A percentile compares a stretch with the other conserved stretches of the same genome.
phyloP scores from a whole-genome alignment of 805 yeast species.

The Tetrapisispora pingtungensis region DNA sequence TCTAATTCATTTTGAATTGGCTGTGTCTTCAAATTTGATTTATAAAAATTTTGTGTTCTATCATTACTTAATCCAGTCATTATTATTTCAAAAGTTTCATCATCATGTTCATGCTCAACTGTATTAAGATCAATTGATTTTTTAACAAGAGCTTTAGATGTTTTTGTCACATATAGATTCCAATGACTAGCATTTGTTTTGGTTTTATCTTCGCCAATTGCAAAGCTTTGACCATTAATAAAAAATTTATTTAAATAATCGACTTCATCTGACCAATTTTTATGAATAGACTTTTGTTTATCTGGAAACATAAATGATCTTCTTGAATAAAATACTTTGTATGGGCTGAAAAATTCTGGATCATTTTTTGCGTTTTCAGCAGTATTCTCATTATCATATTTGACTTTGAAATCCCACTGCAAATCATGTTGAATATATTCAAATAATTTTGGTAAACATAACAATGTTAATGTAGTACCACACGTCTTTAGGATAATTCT shows the following conservation, averaged over 20 bases:
- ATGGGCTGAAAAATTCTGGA: slow-evolving; percentile 31
- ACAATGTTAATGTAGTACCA: slow-evolving; percentile 87
- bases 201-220: slow-evolving; percentile 63
- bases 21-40: background rate
- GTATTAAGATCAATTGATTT: slow-evolving; percentile 7
- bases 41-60: background rate
- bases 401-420: slow-evolving; percentile 29
- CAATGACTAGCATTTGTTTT: slow-evolving; percentile 61
- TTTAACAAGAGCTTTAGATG: slow-evolving; percentile 10
- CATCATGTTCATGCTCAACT: slow-evolving; percentile 25
- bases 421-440: slow-evolving; percentile 37
- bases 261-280: slow-evolving; percentile 77
- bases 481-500: slow-evolving; percentile 85
- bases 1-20: background rate
- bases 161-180: slow-evolving; percentile 71
- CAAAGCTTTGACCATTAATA: slow-evolving; percentile 49
- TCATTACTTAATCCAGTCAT: slow-evolving; percentile 73
- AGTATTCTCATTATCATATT: background rate
- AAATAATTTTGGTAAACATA: slow-evolving; percentile 60
- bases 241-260: slow-evolving; percentile 57
- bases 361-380: too few species aligned
- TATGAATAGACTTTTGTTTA: slow-evolving; percentile 70
- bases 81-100: slow-evolving; percentile 77
- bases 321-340: slow-evolving; percentile 78
- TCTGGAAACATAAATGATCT: slow-evolving; percentile 89